Conservation (phyloP, 1,284 basidiomycete genomes). For the Boletellus sp. region DNA sequence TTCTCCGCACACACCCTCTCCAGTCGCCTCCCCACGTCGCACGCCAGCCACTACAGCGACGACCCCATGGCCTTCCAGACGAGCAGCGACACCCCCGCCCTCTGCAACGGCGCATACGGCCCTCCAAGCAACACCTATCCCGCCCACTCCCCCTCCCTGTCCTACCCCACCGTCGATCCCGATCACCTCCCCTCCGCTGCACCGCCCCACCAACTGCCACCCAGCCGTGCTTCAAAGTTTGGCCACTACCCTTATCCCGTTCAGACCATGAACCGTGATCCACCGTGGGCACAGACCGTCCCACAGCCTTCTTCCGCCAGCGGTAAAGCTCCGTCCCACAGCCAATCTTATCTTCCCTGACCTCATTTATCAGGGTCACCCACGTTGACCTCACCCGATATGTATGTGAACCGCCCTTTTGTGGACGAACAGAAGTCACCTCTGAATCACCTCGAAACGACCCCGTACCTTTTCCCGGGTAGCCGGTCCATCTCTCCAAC, state of each 20-base stretch:
- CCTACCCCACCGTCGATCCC: slow-evolving; percentile 42
- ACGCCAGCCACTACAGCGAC: slow-evolving; percentile 39
- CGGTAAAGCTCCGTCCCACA: slow-evolving; percentile 41
- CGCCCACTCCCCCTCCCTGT: slow-evolving; percentile 46
- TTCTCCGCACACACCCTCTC: slow-evolving; percentile 30
- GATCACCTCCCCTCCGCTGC: slow-evolving; percentile 37
- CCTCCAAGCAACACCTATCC: slow-evolving; percentile 39
- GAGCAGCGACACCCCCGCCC: slow-evolving; percentile 41
- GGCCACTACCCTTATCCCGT: slow-evolving; percentile 52
- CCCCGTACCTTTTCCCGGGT: slow-evolving; percentile 61
- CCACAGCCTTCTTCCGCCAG: slow-evolving; percentile 43
- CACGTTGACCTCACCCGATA: slow-evolving; percentile 53
- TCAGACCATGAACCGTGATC: slow-evolving; percentile 48
- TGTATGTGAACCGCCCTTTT: slow-evolving; percentile 53
- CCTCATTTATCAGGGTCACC: slow-evolving; percentile 57
- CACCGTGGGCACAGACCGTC: slow-evolving; percentile 47
- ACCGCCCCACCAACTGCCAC: slow-evolving; percentile 32
- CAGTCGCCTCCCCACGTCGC: slow-evolving; percentile 27
- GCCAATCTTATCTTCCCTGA: slow-evolving; percentile 48
- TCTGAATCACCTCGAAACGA: slow-evolving; percentile 51
- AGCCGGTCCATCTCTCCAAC: slow-evolving; percentile 73
- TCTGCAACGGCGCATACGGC: slow-evolving; percentile 44
- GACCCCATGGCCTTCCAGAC: slow-evolving; percentile 43
- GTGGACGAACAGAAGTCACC: slow-evolving; percentile 61
- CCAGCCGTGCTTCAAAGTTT: slow-evolving; percentile 51